Percentiles rank a stretch among this genome's conserved stretches.
Conservation (phyloP, 116 monocot species). For the Zostera marina region DNA sequence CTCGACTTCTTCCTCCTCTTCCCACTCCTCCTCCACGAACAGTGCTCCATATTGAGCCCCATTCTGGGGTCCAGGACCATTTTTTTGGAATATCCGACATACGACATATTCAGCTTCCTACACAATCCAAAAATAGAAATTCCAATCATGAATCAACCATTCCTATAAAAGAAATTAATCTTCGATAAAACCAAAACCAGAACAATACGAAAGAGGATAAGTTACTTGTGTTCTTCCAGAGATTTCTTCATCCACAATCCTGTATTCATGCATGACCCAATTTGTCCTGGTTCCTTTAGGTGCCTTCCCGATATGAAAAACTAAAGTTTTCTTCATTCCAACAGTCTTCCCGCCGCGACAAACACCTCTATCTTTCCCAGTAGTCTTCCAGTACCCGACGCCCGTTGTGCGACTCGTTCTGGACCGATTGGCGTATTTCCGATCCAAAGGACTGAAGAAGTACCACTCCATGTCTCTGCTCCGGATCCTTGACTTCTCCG, state of each 20-base stretch:
- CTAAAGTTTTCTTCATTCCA: constrained; percentile 80
- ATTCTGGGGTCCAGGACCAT: constrained; percentile 56
- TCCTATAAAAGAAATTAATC: background rate
- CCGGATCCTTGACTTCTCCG: constrained; percentile 13
- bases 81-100: constrained; percentile 89
- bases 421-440: constrained; percentile 34
- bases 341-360: background rate
- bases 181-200: background rate
- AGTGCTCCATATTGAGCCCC: constrained; percentile 81
- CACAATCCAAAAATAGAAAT: constrained; percentile 2
- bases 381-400: constrained; percentile 50
- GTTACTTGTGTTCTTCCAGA: constrained; percentile 29
- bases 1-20: constrained; percentile 22
- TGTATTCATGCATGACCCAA: constrained; percentile 99
- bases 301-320: constrained; percentile 69
- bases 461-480: constrained; percentile 52
- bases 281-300: constrained; percentile 75
- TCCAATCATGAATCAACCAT: constrained; percentile 4
- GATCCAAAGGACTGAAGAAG: constrained; percentile 50
- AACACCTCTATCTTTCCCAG: constrained; percentile 34
- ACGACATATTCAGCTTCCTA: constrained; percentile 57
- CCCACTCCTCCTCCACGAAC: constrained; percentile 55
- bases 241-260: constrained; percentile 37
- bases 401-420: constrained; percentile 43
- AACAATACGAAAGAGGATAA: background rate